phyloP scores from a whole-genome alignment of 139 green algal species.

The Edaphochlamys debaryana region DNA sequence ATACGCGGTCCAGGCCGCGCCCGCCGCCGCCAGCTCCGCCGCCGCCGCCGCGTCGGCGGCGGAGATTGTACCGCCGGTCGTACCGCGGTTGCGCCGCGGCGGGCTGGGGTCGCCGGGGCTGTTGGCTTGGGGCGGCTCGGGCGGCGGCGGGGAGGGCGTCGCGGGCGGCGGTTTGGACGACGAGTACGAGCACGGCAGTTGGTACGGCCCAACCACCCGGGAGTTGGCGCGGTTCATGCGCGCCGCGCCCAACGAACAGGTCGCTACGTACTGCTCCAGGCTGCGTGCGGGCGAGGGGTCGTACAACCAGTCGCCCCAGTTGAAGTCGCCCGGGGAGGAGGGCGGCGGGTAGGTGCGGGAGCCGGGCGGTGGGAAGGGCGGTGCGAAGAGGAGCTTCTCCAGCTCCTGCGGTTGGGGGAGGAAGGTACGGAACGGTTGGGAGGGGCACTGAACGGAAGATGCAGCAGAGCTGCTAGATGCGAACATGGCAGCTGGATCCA shows the following conservation, averaged over 20 bases:
- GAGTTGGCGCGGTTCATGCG: slow-evolving; percentile 5
- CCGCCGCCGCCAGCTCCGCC: neutral
- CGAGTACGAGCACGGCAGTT: neutral
- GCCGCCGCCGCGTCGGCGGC: neutral
- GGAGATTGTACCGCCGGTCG: neutral
- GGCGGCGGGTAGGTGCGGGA: no score
- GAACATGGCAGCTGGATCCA: no score
- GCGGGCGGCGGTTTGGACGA: neutral
- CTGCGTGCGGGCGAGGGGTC: neutral
- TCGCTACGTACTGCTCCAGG: neutral
- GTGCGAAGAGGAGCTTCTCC: neutral
- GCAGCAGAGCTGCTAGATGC: neutral
- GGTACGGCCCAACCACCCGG: slow-evolving; percentile 9
- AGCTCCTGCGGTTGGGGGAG: neutral
- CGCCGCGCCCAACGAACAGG: neutral
- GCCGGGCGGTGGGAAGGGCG: no score
- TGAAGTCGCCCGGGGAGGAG: no score
- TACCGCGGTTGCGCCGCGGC: no score
- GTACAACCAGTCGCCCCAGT: neutral
- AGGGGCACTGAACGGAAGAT: no score
- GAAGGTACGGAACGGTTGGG: neutral
- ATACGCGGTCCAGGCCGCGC: neutral
- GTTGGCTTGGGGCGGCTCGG: neutral
- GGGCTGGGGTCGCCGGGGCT: no score
- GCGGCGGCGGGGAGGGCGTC: neutral